Conservation (phyloP, 257 asterid species). For the Plantago ovata region DNA sequence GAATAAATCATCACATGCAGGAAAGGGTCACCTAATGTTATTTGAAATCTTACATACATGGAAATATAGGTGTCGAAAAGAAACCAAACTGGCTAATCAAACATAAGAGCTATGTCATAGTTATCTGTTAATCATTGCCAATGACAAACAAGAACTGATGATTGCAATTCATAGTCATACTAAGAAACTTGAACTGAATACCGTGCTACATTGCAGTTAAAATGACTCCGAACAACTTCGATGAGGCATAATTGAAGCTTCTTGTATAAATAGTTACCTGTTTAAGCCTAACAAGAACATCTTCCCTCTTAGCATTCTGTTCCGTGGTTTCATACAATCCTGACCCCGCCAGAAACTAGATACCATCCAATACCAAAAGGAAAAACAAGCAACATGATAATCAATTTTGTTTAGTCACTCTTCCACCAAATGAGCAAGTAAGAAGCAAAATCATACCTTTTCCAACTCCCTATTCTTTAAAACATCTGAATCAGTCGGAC, state of each 20-base stretch:
- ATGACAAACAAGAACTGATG: too few species aligned
- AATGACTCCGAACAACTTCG: constrained; percentile 4
- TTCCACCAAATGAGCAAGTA: not conserved
- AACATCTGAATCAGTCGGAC: constrained; percentile 61
- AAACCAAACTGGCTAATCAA: too few species aligned
- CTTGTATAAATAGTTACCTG: constrained; percentile 41
- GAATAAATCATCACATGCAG: too few species aligned
- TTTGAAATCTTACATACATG: too few species aligned
- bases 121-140: too few species aligned
- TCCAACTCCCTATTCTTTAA: constrained; percentile 64
- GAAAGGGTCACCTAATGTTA: too few species aligned
- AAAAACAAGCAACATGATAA: not conserved
- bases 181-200: too few species aligned
- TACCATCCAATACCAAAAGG: not conserved
- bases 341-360: constrained; percentile 64
- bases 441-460: constrained; percentile 42
- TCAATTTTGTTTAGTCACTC: too few species aligned
- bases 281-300: constrained; percentile 61
- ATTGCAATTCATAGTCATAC: too few species aligned
- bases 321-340: constrained; percentile 75
- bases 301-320: constrained; percentile 69
- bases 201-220: not conserved
- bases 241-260: not conserved
- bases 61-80: too few species aligned
- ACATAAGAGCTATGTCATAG: too few species aligned